Conservation (phyloP, 148 eudicot species). For the Tetragonia tetragonoides region DNA sequence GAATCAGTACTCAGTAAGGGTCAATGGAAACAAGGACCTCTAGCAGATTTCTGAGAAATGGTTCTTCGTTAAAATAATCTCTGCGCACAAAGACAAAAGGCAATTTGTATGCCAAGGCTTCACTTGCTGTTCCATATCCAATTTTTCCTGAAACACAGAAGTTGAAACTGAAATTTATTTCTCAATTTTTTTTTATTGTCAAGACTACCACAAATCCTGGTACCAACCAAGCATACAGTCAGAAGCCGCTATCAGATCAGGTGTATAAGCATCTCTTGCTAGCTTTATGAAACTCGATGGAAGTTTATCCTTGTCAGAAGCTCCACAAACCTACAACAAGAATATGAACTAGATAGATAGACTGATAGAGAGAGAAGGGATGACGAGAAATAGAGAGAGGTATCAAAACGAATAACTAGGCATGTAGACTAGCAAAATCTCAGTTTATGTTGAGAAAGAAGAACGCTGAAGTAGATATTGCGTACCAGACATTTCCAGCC, state of each 20-base stretch:
- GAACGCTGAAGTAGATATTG: neutral
- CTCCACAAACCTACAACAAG: slow-evolving; percentile 77
- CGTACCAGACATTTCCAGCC: slow-evolving; percentile 95
- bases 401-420: neutral
- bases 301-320: slow-evolving; percentile 70
- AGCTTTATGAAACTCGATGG: slow-evolving; percentile 81
- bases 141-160: slow-evolving; percentile 74
- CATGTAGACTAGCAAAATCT: slow-evolving; percentile 5
- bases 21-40: slow-evolving; percentile 50
- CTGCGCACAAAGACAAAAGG: slow-evolving; percentile 98
- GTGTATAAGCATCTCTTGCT: slow-evolving; percentile 81
- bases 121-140: slow-evolving; percentile 98
- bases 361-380: neutral
- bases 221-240: slow-evolving; percentile 98
- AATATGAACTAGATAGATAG: slow-evolving; percentile 5
- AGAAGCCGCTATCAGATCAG: slow-evolving; percentile 96
- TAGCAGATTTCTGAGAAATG: slow-evolving; percentile 89
- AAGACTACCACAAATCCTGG: slow-evolving; percentile 11
- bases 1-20: neutral
- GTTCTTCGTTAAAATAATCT: slow-evolving; percentile 98
- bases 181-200: neutral
- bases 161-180: slow-evolving; percentile 10
- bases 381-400: neutral
- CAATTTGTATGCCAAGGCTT: slow-evolving; percentile 89
- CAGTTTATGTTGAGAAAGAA: neutral